These are phyloP conservation scores for Naganishia vaughanmartiniae DNA, from an alignment of 768 basidiomycete genomes.

Conservation along the genomic window DNA sequence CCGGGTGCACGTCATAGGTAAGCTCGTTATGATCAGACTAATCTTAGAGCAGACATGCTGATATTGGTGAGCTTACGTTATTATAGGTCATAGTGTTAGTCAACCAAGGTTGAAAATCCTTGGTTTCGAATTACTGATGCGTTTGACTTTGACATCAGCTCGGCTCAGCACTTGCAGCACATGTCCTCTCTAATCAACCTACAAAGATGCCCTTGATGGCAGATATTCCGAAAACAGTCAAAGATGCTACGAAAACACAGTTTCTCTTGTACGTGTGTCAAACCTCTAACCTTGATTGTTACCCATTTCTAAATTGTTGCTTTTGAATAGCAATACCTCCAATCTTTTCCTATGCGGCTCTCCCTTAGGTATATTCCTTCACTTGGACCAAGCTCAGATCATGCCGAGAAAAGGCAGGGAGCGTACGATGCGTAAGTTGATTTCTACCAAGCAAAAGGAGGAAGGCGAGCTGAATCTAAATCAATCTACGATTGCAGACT, in stretches of 20 bases:
- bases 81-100: no score
- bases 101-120: no score
- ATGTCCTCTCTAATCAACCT: slow-evolving; percentile 55
- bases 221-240: slow-evolving; percentile 50
- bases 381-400: slow-evolving; percentile 55
- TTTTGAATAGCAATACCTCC: slow-evolving; percentile 43
- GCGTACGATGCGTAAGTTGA: slow-evolving; percentile 49
- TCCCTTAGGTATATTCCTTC: slow-evolving; percentile 56
- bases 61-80: no score
- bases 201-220: slow-evolving; percentile 53
- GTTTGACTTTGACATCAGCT: slow-evolving; percentile 39
- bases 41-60: not conserved
- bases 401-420: slow-evolving; percentile 56
- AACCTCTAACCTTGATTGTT: not conserved
- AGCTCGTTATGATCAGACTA: slow-evolving; percentile 43
- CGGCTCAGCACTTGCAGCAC: slow-evolving; percentile 54
- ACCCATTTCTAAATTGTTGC: slow-evolving; percentile 12
- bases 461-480: no score
- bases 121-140: not conserved
- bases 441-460: not conserved
- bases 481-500: slow-evolving; percentile 36
- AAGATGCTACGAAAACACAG: slow-evolving; percentile 43
- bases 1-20: slow-evolving; percentile 55
- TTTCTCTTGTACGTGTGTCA: slow-evolving; percentile 47
- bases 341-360: slow-evolving; percentile 54